phyloP scores from a whole-genome alignment of 192 early-diverging fungal species.

The Allomyces macrogynus region DNA sequence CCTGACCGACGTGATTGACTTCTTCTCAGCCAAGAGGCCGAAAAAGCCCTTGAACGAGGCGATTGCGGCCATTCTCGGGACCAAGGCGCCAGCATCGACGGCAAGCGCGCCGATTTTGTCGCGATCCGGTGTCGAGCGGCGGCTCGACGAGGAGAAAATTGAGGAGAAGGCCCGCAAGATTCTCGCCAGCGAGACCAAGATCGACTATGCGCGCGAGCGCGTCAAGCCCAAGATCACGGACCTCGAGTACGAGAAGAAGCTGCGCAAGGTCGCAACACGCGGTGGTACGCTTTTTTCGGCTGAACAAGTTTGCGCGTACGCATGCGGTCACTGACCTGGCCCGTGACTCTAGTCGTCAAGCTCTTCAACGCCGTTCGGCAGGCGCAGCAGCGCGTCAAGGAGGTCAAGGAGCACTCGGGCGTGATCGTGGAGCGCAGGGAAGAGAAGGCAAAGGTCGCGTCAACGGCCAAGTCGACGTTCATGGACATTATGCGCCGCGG shows the following conservation, averaged over 20 bases:
- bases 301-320: neutral
- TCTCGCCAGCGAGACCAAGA: slow-evolving; percentile 48
- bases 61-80: neutral
- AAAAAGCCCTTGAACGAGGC: neutral
- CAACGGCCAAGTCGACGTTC: neutral
- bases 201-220: slow-evolving; percentile 39
- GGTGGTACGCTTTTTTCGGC: slow-evolving; percentile 36
- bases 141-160: slow-evolving; percentile 63
- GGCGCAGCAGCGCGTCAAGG: neutral
- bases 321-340: neutral
- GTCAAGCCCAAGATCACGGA: slow-evolving; percentile 52
- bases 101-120: neutral
- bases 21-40: neutral
- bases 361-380: neutral
- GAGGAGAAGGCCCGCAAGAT: slow-evolving; percentile 64
- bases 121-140: slow-evolving; percentile 36
- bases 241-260: slow-evolving; percentile 69
- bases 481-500: neutral
- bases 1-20: neutral
- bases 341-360: neutral
- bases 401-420: neutral
- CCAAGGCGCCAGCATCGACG: neutral
- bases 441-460: neutral
- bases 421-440: neutral
- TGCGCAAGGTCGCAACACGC: slow-evolving; percentile 74